Conservation (phyloP, 179 eudicot genomes). For the Pouteria campechiana region DNA sequence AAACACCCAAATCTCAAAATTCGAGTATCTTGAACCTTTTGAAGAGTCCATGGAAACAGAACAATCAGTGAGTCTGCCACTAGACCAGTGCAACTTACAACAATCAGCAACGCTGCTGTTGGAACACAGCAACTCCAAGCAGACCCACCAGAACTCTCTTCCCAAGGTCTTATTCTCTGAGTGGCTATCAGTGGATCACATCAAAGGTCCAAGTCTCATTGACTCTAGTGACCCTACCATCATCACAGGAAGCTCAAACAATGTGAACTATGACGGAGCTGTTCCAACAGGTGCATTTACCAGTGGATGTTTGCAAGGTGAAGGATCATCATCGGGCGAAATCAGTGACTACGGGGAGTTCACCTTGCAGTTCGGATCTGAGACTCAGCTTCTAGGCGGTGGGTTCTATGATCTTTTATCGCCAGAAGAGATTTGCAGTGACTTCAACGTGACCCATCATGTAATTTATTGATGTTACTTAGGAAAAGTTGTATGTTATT, state of each 20-base stretch:
- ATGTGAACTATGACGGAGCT: too few relatives aligned
- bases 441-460: constrained; percentile 10
- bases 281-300: too few relatives aligned
- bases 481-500: too few relatives aligned
- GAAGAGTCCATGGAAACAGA: constrained; percentile 17
- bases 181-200: constrained; percentile 51
- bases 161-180: constrained; percentile 64
- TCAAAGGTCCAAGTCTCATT: constrained; percentile 6
- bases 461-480: constrained; percentile 17
- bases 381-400: constrained; percentile 13
- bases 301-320: constrained; percentile 7
- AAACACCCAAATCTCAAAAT: constrained; percentile 14
- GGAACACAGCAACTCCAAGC: background rate
- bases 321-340: constrained; percentile 12
- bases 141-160: constrained; percentile 3
- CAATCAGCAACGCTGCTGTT: too few relatives aligned
- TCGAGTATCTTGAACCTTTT: constrained; percentile 14
- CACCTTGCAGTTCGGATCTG: constrained; percentile 19
- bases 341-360: constrained; percentile 9
- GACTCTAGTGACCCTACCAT: constrained; percentile 1
- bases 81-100: background rate
- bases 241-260: constrained; percentile 5
- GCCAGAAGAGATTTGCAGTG: constrained; percentile 12
- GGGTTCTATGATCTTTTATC: constrained; percentile 11
- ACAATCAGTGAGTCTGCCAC: background rate